Evolutionary conservation across 805 yeast genomes (phyloP).

Genomic region (Pachysolen tannophilus): DNA sequence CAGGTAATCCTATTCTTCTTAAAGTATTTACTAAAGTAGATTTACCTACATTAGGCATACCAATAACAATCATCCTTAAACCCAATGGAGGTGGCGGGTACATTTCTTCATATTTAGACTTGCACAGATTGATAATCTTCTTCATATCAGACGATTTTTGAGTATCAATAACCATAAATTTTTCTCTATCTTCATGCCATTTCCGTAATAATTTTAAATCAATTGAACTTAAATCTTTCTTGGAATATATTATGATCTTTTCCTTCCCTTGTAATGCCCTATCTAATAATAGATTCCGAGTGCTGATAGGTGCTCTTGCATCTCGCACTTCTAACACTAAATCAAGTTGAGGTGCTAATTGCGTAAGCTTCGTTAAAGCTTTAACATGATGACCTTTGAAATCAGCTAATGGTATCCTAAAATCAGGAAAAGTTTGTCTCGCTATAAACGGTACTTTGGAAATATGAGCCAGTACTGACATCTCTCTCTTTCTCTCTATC

Average conservation of each 20-base stretch:
- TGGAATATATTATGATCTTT: conserved; percentile 67
- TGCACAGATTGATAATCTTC: conserved; percentile 41
- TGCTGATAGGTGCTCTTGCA: conserved; percentile 79
- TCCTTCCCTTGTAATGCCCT: conserved; percentile 46
- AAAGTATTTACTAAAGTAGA: conserved; percentile 77
- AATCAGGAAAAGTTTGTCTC: conserved; percentile 63
- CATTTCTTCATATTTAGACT: conserved; percentile 34
- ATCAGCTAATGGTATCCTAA: conserved; percentile 62
- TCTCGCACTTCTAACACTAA: conserved; percentile 81
- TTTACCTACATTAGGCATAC: conserved; percentile 98
- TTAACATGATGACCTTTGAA: conserved; percentile 88
- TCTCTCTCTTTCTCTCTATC: too few species aligned
- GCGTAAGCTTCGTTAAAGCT: conserved; percentile 61
- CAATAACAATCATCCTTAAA: conserved; percentile 64
- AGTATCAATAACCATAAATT: conserved; percentile 52
- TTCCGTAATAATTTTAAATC: conserved; percentile 27
- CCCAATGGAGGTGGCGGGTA: conserved; percentile 81
- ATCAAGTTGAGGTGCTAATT: conserved; percentile 72
- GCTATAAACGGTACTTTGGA: conserved; percentile 55
- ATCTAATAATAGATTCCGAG: conserved; percentile 75
- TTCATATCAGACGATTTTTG: conserved; percentile 41
- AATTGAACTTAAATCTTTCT: conserved; percentile 54
- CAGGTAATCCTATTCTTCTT: conserved; percentile 28
- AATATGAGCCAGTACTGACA: too few species aligned
- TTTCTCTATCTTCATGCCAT: conserved; percentile 41